A percentile compares a stretch with the other conserved stretches of the same genome.
Evolutionary conservation across 139 green algal genomes (phyloP).

Genomic region (Raphidocelis subcapitata): DNA sequence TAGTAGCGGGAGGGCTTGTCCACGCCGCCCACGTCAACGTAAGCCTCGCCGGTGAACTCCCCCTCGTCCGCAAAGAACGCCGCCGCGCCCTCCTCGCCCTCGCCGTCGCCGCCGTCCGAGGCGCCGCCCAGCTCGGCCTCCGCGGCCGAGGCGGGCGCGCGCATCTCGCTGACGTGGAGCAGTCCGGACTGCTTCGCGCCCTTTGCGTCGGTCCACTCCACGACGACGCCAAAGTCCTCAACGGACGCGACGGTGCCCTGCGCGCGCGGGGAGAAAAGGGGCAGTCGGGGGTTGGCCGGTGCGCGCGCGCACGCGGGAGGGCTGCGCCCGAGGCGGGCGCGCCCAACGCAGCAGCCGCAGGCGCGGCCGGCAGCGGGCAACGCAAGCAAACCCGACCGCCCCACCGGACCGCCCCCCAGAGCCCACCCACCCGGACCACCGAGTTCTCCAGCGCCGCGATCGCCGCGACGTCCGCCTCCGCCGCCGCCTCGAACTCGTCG

Average conservation of each 20-base stretch:
- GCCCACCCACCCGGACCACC: too few relatives aligned
- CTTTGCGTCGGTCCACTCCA: neutral
- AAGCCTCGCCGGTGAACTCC: conserved; percentile 1
- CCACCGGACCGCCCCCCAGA: too few relatives aligned
- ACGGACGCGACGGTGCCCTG: conserved; percentile 36
- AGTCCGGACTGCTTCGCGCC: conserved; percentile 1
- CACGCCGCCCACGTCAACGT: conserved; percentile 14
- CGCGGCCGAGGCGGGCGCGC: neutral
- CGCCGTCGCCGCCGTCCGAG: neutral
- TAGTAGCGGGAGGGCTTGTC: conserved; percentile 25
- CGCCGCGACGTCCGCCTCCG: neutral
- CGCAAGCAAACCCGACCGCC: too few relatives aligned
- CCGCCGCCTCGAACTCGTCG: too few relatives aligned
- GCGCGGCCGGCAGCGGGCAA: too few relatives aligned
- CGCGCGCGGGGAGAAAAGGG: too few relatives aligned
- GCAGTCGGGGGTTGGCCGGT: too few relatives aligned
- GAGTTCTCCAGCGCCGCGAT: neutral
- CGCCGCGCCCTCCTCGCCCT: neutral
- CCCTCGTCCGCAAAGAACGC: neutral
- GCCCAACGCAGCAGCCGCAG: too few relatives aligned
- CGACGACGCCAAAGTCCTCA: conserved; percentile 40
- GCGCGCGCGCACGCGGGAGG: too few relatives aligned
- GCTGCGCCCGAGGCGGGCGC: too few relatives aligned
- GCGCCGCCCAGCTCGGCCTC: neutral
- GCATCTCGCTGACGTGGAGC: conserved; percentile 20